Percentiles rank a stretch among this genome's conserved stretches.
Conservation (phyloP, 352 stramenopile genomes). For the Phytophthora tentaculata region DNA sequence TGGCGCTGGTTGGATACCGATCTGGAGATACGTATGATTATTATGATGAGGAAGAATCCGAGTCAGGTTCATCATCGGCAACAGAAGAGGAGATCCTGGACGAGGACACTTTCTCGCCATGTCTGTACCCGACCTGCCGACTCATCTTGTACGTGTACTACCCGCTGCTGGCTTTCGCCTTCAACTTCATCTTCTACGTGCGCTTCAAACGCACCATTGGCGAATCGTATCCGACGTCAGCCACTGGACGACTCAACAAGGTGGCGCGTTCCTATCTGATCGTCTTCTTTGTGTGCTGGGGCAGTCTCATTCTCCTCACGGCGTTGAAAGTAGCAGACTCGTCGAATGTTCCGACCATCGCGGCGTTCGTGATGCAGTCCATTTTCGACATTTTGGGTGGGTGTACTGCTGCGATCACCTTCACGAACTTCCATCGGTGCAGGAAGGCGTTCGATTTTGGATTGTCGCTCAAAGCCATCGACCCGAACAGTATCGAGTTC, state of each 20-base stretch:
- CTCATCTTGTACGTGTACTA: slow-evolving; percentile 85
- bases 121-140: slow-evolving; percentile 68
- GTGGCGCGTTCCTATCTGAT: slow-evolving; percentile 73
- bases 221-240: slow-evolving; percentile 72
- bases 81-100: slow-evolving; percentile 41
- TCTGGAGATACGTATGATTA: slow-evolving; percentile 33
- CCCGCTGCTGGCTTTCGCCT: slow-evolving; percentile 69
- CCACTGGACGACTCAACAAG: slow-evolving; percentile 68
- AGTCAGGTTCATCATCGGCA: slow-evolving; percentile 22
- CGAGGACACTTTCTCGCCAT: slow-evolving; percentile 60
- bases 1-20: slow-evolving; percentile 65
- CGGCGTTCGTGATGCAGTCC: slow-evolving; percentile 62
- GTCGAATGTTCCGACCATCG: slow-evolving; percentile 29
- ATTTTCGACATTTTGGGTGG: slow-evolving; percentile 77
- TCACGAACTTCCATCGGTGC: slow-evolving; percentile 79
- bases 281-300: slow-evolving; percentile 78
- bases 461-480: slow-evolving; percentile 79
- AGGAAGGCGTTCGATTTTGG: slow-evolving; percentile 81
- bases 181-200: slow-evolving; percentile 83
- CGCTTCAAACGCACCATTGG: slow-evolving; percentile 81
- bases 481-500: slow-evolving; percentile 79
- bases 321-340: slow-evolving; percentile 47
- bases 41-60: slow-evolving; percentile 22
- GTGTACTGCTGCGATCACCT: slow-evolving; percentile 68
- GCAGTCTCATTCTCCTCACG: slow-evolving; percentile 71